A percentile compares a stretch with the other conserved stretches of the same genome.
Conservation (phyloP, 2,329 filamentous ascomycete genomes). For the Zelopaecilomyces penicillatus region DNA sequence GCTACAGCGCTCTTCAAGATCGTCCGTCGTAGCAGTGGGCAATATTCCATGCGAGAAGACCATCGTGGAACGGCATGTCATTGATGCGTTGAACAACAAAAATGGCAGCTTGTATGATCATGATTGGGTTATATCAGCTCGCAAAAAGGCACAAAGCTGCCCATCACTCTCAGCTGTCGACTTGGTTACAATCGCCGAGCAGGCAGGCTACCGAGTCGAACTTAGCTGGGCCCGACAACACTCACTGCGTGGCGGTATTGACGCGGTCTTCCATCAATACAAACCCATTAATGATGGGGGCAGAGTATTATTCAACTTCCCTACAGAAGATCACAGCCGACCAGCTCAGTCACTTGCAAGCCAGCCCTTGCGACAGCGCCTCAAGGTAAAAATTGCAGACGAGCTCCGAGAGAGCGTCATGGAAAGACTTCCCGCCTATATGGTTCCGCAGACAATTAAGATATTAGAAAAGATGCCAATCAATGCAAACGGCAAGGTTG, state of each 20-base stretch:
- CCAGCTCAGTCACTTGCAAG: constrained; percentile 7
- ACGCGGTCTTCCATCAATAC: constrained; percentile 28
- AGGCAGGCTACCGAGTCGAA: constrained; percentile 38
- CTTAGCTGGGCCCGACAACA: constrained; percentile 34
- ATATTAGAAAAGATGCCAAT: constrained; percentile 18
- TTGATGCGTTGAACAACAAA: constrained; percentile 7
- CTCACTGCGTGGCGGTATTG: constrained; percentile 17
- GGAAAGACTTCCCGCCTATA: constrained; percentile 15
- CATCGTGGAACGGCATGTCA: constrained; percentile 18
- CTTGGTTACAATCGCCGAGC: constrained; percentile 15
- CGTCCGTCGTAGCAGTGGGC: constrained; percentile 8
- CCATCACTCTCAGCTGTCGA: constrained; percentile 11
- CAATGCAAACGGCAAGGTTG: constrained; percentile 18
- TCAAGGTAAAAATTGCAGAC: constrained; percentile 2
- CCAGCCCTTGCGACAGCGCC: constrained; percentile 9
- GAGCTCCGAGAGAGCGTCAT: constrained; percentile 1
- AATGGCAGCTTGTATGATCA: neutral
- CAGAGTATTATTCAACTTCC: constrained; percentile 16
- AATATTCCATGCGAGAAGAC: constrained; percentile 23
- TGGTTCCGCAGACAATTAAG: constrained; percentile 16
- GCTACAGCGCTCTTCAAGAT: constrained; percentile 1
- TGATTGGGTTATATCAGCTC: constrained; percentile 8
- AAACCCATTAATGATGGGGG: constrained; percentile 5
- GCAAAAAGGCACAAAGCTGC: neutral
- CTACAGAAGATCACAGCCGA: constrained; percentile 10